These are phyloP conservation scores for Rhynchospora pubera DNA, from an alignment of 176 grass and related monocot species.

Conservation along the genomic window DNA sequence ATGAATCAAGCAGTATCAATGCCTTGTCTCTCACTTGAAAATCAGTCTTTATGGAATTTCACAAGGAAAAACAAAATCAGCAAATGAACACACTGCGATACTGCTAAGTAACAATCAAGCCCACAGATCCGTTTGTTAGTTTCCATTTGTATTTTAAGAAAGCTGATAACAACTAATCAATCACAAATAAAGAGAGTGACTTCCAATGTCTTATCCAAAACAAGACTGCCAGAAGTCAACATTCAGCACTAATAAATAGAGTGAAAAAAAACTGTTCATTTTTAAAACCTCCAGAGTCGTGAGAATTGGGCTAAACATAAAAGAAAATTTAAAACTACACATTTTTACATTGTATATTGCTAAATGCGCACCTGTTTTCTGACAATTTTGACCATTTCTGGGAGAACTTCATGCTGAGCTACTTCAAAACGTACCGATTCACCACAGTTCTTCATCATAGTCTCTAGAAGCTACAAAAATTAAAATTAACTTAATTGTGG, in stretches of 20 bases:
- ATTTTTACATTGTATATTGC: background rate
- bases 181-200: background rate
- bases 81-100: background rate
- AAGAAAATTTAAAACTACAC: background rate
- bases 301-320: background rate
- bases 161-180: background rate
- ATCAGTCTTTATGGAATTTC: constrained; percentile 55
- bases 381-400: constrained; percentile 94
- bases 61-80: background rate
- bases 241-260: background rate
- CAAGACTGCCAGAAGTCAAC: background rate
- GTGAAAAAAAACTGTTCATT: background rate
- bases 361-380: constrained; percentile 58
- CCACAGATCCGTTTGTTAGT: background rate
- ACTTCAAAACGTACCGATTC: constrained; percentile 77
- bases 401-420: constrained; percentile 56
- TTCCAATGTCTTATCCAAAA: background rate
- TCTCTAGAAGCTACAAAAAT: constrained; percentile 72
- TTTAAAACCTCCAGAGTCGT: no score
- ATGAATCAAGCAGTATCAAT: constrained; percentile 85
- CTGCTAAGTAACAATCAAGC: background rate
- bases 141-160: background rate
- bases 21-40: constrained; percentile 77
- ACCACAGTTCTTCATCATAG: constrained; percentile 87
- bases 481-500: background rate